Percentiles rank a stretch among this genome's conserved stretches.
Evolutionary conservation across 1,284 basidiomycete genomes (phyloP).

Genomic region (Moniliella sp.): DNA sequence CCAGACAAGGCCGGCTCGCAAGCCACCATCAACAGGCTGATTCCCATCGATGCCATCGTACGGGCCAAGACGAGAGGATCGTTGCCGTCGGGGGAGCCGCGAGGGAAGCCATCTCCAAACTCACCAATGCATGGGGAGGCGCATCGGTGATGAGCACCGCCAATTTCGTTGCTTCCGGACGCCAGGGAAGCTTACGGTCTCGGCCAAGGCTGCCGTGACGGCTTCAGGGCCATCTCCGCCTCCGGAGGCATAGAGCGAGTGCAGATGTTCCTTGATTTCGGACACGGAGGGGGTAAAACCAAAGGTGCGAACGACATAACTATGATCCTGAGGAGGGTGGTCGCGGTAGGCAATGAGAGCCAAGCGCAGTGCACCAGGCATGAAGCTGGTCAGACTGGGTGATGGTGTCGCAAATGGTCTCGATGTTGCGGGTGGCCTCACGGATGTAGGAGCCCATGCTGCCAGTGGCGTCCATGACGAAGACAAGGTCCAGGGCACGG

Average conservation of each 20-base stretch:
- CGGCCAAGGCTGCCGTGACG: slow-evolving; percentile 75
- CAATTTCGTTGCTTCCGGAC: slow-evolving; percentile 77
- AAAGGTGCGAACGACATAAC: slow-evolving; percentile 52
- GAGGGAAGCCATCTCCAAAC: slow-evolving; percentile 49
- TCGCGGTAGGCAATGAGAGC: slow-evolving; percentile 44
- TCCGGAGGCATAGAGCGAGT: slow-evolving; percentile 67
- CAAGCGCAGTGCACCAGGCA: slow-evolving; percentile 52
- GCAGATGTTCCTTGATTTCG: slow-evolving; percentile 64
- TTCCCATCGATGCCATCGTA: slow-evolving; percentile 62
- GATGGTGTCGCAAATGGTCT: slow-evolving; percentile 84
- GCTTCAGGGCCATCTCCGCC: slow-evolving; percentile 93
- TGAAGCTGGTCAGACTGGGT: slow-evolving; percentile 78
- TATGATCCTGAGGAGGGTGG: slow-evolving; percentile 28
- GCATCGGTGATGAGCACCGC: slow-evolving; percentile 64
- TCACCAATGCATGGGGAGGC: slow-evolving; percentile 55
- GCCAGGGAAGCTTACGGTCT: slow-evolving; percentile 54
- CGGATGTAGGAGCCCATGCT: slow-evolving; percentile 27
- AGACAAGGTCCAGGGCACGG: slow-evolving; percentile 24
- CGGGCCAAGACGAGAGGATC: slow-evolving; percentile 69
- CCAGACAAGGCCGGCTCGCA: slow-evolving; percentile 58
- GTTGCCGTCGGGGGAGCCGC: slow-evolving; percentile 40
- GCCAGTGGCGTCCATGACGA: slow-evolving; percentile 30
- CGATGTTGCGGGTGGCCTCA: slow-evolving; percentile 81
- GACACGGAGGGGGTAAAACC: slow-evolving; percentile 72
- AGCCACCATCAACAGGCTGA: slow-evolving; percentile 45